Evolutionary conservation across 140 eudicot species (phyloP), one percentile per base, ranked within the genome.

Genomic region (Senecio squalidus): DNA sequence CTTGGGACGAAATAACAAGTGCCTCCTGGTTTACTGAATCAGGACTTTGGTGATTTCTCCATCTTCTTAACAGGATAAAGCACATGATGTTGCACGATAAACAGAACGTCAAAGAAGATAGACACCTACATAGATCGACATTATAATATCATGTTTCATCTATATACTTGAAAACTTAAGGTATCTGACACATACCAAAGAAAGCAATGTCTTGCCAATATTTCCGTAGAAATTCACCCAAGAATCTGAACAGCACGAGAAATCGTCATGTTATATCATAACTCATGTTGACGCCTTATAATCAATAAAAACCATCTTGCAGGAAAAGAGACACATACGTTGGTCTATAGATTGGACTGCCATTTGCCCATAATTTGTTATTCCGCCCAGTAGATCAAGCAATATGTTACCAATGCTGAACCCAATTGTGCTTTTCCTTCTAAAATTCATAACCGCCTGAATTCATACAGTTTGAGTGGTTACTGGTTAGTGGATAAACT

Each of bases 161-260:
- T n/a, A 16, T 16, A 25, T 40, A 30, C 4, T 41, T 60, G 43
- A 17, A n/a, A n/a, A n/a, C n/a, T n/a, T 50, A 22, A 10, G 16
- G 33, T 62, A 47, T 21, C 13, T 22, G 33, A 40, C 11, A 49
- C 84, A 33, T 74, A 88, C 96, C 94, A 81, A 58, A 20, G 94
- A 88, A 40, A 88, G 85, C 81, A 84, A 58, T 15, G 88, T 81
- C 79, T 88, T 88, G 66, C 96, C 96, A 10, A 88, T 71, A 76
- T 84, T 88, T 51, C 96, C 96, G 49, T 78, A 81, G 65, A 84
- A 88, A 71, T 88, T 88, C 47, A 84, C 89, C 96, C 89, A 84
- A 1, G 96, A 88, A 69, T 71, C 96, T 88, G 82, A 38, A 23
- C 11, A 49, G 29, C 9, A 18, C 5, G 49, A 44, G 8, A 5